A percentile compares a stretch with the other conserved stretches of the same genome.
phyloP scores from a whole-genome alignment of 345 rosid genomes.

The Fremontodendron californicum region DNA sequence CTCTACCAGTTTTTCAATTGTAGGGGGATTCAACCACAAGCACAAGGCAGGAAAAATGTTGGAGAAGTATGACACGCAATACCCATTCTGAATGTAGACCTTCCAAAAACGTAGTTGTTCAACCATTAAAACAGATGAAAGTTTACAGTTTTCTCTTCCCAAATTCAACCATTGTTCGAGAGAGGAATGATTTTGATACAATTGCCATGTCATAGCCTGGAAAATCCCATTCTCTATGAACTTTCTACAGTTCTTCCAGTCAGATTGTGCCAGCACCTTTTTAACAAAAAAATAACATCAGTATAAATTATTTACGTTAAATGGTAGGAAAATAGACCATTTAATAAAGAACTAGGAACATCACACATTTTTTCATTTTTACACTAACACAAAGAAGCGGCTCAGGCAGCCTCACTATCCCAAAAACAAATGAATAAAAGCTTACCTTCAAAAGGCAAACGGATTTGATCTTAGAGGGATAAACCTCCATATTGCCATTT shows the following conservation, averaged over 20 bases:
- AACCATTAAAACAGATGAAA: slow-evolving; percentile 65
- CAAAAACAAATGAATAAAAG: not conserved
- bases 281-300: slow-evolving; percentile 8
- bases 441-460: slow-evolving; percentile 70
- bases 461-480: slow-evolving; percentile 56
- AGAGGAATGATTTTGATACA: slow-evolving; percentile 54
- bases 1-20: slow-evolving; percentile 55
- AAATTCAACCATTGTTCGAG: slow-evolving; percentile 65
- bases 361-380: not conserved
- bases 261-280: slow-evolving; percentile 74
- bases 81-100: slow-evolving; percentile 65
- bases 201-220: slow-evolving; percentile 61
- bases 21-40: slow-evolving; percentile 81
- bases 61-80: slow-evolving; percentile 58
- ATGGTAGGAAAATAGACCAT: slow-evolving; percentile 1
- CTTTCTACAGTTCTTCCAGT: slow-evolving; percentile 49
- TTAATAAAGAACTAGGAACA: not conserved
- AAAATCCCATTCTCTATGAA: slow-evolving; percentile 52
- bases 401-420: not conserved
- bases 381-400: not conserved
- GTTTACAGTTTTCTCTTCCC: slow-evolving; percentile 70
- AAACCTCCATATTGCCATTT: slow-evolving; percentile 38
- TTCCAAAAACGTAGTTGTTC: slow-evolving; percentile 86
- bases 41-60: slow-evolving; percentile 74
- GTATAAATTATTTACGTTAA: slow-evolving; percentile 11